phyloP scores from a whole-genome alignment of 441 rosid species.

The Pelargonium australe region DNA sequence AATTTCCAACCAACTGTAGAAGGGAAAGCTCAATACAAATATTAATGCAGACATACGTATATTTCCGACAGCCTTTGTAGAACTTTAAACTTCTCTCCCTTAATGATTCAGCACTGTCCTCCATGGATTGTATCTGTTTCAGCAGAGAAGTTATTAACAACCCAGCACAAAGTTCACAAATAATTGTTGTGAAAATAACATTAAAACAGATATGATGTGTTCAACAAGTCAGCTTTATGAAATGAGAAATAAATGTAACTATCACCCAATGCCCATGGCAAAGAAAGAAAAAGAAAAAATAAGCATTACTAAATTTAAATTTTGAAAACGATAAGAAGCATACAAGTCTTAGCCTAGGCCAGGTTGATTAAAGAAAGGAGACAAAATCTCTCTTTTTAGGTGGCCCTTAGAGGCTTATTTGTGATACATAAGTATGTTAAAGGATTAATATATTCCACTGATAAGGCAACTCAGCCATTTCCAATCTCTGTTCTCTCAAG shows the following conservation, averaged over 20 bases:
- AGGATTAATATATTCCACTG: neutral
- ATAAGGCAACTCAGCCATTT: neutral
- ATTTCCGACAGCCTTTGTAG: slow-evolving; percentile 28
- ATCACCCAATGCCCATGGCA: neutral
- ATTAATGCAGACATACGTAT: slow-evolving; percentile 21
- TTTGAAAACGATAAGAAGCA: neutral
- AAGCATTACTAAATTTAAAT: neutral
- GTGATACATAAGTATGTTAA: no score
- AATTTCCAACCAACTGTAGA: neutral
- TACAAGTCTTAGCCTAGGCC: neutral
- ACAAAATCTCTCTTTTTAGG: neutral
- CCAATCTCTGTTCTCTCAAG: neutral
- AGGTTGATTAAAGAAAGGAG: neutral
- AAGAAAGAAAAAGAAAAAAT: neutral
- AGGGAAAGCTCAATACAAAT: neutral
- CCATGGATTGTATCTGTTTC: slow-evolving; percentile 24
- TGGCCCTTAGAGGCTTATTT: neutral
- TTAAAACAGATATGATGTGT: neutral
- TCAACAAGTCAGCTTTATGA: neutral
- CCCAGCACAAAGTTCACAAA: neutral
- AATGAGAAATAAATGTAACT: neutral
- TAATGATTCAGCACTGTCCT: slow-evolving; percentile 25
- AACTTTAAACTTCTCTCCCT: slow-evolving; percentile 26
- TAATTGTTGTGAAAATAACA: neutral
- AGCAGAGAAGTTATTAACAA: neutral